Evolutionary conservation across 768 basidiomycete genomes (phyloP).

Genomic region (Bullera alba): DNA sequence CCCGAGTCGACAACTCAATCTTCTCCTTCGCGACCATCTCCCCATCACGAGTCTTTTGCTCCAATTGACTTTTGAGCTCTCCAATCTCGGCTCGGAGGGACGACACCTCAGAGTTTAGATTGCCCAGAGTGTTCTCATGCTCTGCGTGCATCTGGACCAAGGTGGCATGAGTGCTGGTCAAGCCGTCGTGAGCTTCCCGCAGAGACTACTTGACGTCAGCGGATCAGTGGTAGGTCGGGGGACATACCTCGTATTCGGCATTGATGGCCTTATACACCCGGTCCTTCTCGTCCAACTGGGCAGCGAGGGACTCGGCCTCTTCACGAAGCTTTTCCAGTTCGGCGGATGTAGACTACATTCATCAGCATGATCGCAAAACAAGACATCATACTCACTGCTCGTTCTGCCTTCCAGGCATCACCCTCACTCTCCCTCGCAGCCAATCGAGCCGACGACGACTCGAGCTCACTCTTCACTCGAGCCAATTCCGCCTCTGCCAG

Average conservation of each 20-base stretch:
- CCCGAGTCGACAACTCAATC: not conserved
- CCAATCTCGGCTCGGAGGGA: not conserved
- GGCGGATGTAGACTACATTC: too few relatives aligned
- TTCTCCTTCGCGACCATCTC: not conserved
- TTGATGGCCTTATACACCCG: too few relatives aligned
- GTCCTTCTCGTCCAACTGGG: too few relatives aligned
- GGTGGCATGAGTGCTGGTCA: slow-evolving; percentile 7
- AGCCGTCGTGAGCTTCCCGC: slow-evolving; percentile 10
- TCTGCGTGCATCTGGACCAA: slow-evolving; percentile 6
- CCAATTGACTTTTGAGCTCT: not conserved
- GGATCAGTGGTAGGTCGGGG: too few relatives aligned
- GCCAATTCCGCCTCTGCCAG: slow-evolving; percentile 1
- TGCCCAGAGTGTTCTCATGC: slow-evolving; percentile 2
- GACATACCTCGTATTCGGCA: too few relatives aligned
- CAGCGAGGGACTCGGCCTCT: too few relatives aligned
- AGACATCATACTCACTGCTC: not conserved
- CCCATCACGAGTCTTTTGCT: not conserved
- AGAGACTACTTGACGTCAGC: slow-evolving; percentile 2
- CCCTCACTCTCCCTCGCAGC: not conserved
- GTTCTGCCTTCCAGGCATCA: not conserved
- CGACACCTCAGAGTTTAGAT: slow-evolving; percentile 3
- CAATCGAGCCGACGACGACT: not conserved
- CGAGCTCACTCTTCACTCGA: not conserved
- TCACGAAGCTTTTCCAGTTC: too few relatives aligned
- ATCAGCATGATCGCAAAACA: too few relatives aligned